Evolutionary conservation across 2,329 filamentous ascomycete genomes (phyloP).

Genomic region (Botrytis sinoallii): DNA sequence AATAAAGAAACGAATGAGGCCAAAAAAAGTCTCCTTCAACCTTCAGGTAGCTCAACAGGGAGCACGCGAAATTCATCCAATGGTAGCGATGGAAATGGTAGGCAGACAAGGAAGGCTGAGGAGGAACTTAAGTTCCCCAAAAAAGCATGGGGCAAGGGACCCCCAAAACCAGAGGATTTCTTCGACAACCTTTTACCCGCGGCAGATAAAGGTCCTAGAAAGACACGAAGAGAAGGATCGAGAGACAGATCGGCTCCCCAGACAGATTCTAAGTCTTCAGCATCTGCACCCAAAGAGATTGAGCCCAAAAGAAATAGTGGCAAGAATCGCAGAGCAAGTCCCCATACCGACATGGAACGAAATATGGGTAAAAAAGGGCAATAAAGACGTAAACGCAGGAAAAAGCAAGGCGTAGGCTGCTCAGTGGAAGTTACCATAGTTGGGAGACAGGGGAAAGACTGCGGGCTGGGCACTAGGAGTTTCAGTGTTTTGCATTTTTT

Average conservation of each 20-base stretch:
- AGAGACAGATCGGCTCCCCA: neutral
- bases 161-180: no score
- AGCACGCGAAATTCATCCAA: no score
- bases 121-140: no score
- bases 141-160: no score
- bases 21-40: neutral
- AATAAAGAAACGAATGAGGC: neutral
- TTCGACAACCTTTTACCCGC: no score
- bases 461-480: neutral
- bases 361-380: no score
- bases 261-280: neutral
- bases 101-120: no score
- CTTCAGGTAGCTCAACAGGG: no score
- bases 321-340: neutral
- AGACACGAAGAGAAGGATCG: no score
- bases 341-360: fast-evolving
- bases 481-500: neutral
- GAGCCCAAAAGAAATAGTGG: neutral
- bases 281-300: neutral
- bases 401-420: fast-evolving
- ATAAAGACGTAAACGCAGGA: no score
- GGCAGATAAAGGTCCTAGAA: no score
- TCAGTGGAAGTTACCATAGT: neutral
- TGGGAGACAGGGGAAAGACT: neutral
- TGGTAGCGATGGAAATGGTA: no score